These are phyloP conservation scores for Athelia psychrophila DNA, from an alignment of 1,284 basidiomycete genomes.

Conservation along the genomic window DNA sequence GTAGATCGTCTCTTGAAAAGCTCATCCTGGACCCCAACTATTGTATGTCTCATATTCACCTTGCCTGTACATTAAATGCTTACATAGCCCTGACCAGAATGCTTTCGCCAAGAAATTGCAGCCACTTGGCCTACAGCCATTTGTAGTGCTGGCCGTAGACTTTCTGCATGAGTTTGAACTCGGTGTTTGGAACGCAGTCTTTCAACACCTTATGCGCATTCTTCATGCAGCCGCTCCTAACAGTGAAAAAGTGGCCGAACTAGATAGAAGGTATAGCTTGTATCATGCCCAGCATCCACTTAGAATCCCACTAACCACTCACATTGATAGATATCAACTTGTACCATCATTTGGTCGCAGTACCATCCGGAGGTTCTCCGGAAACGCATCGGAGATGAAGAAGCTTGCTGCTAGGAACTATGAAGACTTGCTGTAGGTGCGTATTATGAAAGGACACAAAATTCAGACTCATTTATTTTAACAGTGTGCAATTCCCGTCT, in stretches of 20 bases:
- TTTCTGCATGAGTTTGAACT: slow-evolving; percentile 15
- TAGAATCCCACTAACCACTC: not conserved
- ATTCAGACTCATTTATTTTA: not conserved
- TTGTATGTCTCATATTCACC: not conserved
- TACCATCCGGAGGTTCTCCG: slow-evolving; percentile 16
- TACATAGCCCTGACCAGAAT: slow-evolving; percentile 6
- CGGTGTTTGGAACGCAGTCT: slow-evolving; percentile 11
- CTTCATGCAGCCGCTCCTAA: slow-evolving; percentile 3
- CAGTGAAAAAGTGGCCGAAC: not conserved
- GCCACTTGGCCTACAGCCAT: slow-evolving; percentile 7
- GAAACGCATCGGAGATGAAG: slow-evolving; percentile 16
- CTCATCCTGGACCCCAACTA: not conserved
- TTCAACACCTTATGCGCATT: slow-evolving; percentile 8
- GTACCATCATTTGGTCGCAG: slow-evolving; percentile 23
- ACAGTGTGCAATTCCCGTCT: slow-evolving; percentile 19
- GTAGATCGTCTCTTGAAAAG: not conserved
- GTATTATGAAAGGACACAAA: not conserved
- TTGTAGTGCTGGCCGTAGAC: slow-evolving; percentile 10
- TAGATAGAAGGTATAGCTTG: slow-evolving; percentile 4
- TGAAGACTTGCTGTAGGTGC: slow-evolving; percentile 33
- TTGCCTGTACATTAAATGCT: not conserved
- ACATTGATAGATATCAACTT: slow-evolving; percentile 16
- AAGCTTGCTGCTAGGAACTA: slow-evolving; percentile 31
- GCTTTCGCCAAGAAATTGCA: slow-evolving; percentile 7
- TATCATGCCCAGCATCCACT: not conserved